Evolutionary conservation across 495 filamentous ascomycete species (phyloP).

Genomic region (Corynascus novoguineensis): DNA sequence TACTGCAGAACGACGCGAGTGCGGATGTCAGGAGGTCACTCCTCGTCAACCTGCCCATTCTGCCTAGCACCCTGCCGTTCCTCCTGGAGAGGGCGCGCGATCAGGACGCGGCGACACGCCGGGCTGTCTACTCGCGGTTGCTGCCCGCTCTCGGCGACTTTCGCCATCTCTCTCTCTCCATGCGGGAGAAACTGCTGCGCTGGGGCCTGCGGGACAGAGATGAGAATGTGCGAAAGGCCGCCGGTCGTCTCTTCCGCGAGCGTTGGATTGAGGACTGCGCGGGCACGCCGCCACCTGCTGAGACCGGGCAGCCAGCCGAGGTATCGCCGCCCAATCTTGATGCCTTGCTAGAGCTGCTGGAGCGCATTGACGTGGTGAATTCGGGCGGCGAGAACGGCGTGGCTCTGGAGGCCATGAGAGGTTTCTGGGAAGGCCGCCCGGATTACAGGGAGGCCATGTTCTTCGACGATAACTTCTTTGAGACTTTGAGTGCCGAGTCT

Average conservation of each 20-base stretch:
- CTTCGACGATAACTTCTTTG: slow-evolving; percentile 86
- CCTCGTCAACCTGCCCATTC: slow-evolving; percentile 80
- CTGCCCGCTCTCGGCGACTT: slow-evolving; percentile 92
- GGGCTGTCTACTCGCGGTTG: slow-evolving; percentile 81
- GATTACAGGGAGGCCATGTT: slow-evolving; percentile 78
- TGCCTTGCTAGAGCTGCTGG: slow-evolving; percentile 79
- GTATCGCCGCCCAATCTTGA: slow-evolving; percentile 61
- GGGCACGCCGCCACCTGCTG: slow-evolving; percentile 49
- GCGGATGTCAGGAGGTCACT: slow-evolving; percentile 86
- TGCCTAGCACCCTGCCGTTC: slow-evolving; percentile 76
- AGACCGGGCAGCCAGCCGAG: slow-evolving; percentile 42
- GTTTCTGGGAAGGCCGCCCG: slow-evolving; percentile 90
- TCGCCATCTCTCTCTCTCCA: slow-evolving; percentile 86
- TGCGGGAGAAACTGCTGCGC: slow-evolving; percentile 90
- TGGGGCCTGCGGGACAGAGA: slow-evolving; percentile 96
- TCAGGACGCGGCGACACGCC: slow-evolving; percentile 72
- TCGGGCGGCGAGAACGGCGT: slow-evolving; percentile 86
- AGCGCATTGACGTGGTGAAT: slow-evolving; percentile 88
- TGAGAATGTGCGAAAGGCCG: slow-evolving; percentile 88
- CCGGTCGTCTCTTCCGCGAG: slow-evolving; percentile 82
- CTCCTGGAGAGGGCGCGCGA: slow-evolving; percentile 89
- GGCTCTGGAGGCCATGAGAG: slow-evolving; percentile 83
- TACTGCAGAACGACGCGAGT: slow-evolving; percentile 89
- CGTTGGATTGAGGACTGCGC: slow-evolving; percentile 95
- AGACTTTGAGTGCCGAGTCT: slow-evolving; percentile 75